Evolutionary conservation across 768 basidiomycete species (phyloP), one percentile per base, ranked within the genome.

Genomic region (Boletus edulis): DNA sequence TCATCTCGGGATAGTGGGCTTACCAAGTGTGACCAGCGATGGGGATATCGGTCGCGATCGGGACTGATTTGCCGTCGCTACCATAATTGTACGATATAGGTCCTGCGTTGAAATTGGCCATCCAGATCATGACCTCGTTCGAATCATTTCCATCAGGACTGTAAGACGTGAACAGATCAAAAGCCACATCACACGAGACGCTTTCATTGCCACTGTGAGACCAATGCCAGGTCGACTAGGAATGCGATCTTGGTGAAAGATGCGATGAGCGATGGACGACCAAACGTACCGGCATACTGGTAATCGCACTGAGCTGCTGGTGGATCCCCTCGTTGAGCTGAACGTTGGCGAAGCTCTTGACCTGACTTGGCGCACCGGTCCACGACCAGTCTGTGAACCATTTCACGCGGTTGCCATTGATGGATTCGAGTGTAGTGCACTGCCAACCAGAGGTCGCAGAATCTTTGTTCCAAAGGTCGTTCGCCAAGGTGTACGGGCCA

Each of bases 261-360:
- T 20, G 15, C 17, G 13, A 44, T 41, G 24, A 20, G 14, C 2
- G 20, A 47, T 0, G 3, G 17, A 32, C 4, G 4, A 9, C 9
- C 29, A 38, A 37, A 70, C 79, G 46, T 59, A 86, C 86, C 1
- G 78, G 80, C 51, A 87, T 87, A 54, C 69, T 77, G 3, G 61
- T 67, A 58, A 87, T 84, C 1, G 76, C 75, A 35, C 75, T 76
- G 18, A 87, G 74, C 58, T 79, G 77, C 63, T 75, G 72, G 71
- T 85, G 81, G 55, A 84, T 58, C 29, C 78, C 79, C 2, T 39
- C 54, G 60, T 83, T 75, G 34, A 81, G 74, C 56, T 80, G 75
- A 13, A 84, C 72, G 66, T 86, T 82, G 22, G 83, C 75, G 69
- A 76, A 87, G 62, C 81, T 85, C 76, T 86, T 87, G 56, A 87